These are phyloP conservation scores for Pseudogymnoascus destructans DNA, from an alignment of 2,329 filamentous ascomycete genomes.

Conservation along the genomic window DNA sequence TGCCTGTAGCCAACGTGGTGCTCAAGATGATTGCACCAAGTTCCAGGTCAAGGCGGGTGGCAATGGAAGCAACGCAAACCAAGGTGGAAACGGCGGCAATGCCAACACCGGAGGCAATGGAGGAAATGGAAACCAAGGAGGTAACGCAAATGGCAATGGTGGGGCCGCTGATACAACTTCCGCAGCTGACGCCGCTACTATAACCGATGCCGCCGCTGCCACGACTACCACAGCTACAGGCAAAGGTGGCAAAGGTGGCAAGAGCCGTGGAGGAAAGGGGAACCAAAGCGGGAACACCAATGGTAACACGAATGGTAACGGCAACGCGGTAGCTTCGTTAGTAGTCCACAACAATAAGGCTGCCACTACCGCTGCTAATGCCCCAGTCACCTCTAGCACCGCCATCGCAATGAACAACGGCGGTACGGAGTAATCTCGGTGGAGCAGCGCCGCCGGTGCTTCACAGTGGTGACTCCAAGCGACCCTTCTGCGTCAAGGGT, in stretches of 20 bases:
- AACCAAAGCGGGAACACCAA: neutral
- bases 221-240: neutral
- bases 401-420: neutral
- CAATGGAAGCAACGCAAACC: constrained; percentile 14
- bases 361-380: neutral
- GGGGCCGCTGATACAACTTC: neutral
- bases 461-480: constrained; percentile 34
- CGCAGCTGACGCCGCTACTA: constrained; percentile 3
- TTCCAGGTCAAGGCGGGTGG: constrained; percentile 26
- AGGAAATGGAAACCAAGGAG: neutral
- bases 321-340: neutral
- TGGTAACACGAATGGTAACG: neutral
- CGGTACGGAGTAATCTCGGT: constrained; percentile 32
- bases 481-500: constrained; percentile 43
- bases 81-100: constrained; percentile 4
- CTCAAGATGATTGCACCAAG: constrained; percentile 35
- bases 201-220: constrained; percentile 10
- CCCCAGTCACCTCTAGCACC: neutral
- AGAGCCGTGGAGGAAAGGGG: neutral
- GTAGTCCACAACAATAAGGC: neutral
- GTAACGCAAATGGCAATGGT: neutral
- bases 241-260: neutral
- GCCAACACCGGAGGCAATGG: neutral
- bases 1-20: constrained; percentile 34
- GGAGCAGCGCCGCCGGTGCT: constrained; percentile 38